phyloP scores from a whole-genome alignment of 2,329 filamentous ascomycete genomes.

The Aspergillus jensenii region DNA sequence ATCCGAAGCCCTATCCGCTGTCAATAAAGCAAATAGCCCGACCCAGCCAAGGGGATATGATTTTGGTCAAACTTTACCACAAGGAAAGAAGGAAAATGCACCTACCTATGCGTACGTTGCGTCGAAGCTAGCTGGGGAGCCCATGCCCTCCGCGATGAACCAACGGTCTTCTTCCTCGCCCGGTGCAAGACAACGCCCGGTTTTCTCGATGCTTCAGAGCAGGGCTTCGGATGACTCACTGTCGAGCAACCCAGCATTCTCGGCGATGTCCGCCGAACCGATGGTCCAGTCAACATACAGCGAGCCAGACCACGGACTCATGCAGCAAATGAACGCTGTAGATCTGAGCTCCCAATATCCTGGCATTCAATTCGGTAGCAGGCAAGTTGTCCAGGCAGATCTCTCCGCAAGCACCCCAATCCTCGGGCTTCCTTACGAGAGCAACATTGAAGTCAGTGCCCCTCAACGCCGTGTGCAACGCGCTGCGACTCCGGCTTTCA shows the following conservation, averaged over 20 bases:
- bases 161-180: slow-evolving; percentile 24
- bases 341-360: slow-evolving; percentile 22
- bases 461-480: slow-evolving; percentile 19
- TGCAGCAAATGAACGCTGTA: slow-evolving; percentile 17
- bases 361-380: slow-evolving; percentile 21
- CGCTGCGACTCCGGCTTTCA: slow-evolving; percentile 14
- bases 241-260: slow-evolving; percentile 26
- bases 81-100: slow-evolving; percentile 26
- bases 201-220: slow-evolving; percentile 18
- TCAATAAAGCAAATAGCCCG: slow-evolving; percentile 37
- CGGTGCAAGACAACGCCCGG: slow-evolving; percentile 13
- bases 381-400: slow-evolving; percentile 16
- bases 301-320: slow-evolving; percentile 28
- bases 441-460: slow-evolving; percentile 33
- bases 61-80: not conserved
- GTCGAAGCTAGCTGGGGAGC: slow-evolving; percentile 23
- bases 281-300: slow-evolving; percentile 33
- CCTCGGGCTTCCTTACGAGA: slow-evolving; percentile 33
- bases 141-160: slow-evolving; percentile 16
- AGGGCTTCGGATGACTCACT: slow-evolving; percentile 34
- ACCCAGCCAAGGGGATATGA: slow-evolving; percentile 18
- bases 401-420: slow-evolving; percentile 29
- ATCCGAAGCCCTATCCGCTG: slow-evolving; percentile 37
- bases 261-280: slow-evolving; percentile 30
- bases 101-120: slow-evolving; percentile 38